phyloP scores from a whole-genome alignment of 2,329 filamentous ascomycete species.

The Aureobasidium sp. region DNA sequence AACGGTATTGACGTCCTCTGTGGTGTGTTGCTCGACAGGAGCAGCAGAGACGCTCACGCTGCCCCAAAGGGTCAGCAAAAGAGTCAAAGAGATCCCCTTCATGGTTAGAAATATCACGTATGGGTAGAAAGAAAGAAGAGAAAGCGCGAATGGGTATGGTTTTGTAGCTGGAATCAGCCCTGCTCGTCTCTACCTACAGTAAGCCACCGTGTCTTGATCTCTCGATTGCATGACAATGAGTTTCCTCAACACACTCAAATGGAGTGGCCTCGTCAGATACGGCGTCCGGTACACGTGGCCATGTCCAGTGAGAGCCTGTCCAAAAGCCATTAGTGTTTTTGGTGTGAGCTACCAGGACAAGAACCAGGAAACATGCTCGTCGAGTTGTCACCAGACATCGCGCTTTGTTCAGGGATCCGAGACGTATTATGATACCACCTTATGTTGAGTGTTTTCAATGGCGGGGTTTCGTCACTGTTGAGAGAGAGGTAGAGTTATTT shows the following conservation, averaged over 20 bases:
- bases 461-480: neutral
- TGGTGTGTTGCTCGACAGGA: neutral
- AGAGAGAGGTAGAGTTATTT: neutral
- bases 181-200: neutral
- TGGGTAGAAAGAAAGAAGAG: neutral
- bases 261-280: neutral
- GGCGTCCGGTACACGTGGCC: neutral
- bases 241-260: neutral
- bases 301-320: neutral
- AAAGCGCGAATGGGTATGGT: neutral
- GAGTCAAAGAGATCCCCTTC: neutral
- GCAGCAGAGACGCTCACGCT: neutral
- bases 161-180: neutral
- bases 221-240: neutral
- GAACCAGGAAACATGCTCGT: neutral
- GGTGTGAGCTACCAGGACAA: neutral
- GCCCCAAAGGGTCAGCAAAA: neutral
- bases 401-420: neutral
- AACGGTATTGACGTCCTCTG: neutral
- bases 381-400: neutral
- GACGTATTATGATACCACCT: neutral
- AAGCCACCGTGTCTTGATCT: neutral
- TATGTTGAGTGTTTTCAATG: neutral
- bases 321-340: neutral
- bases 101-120: neutral